Percentiles rank a stretch among this genome's conserved stretches.
Conservation (phyloP, 2,329 filamentous ascomycete genomes). For the Camillea tinctor region DNA sequence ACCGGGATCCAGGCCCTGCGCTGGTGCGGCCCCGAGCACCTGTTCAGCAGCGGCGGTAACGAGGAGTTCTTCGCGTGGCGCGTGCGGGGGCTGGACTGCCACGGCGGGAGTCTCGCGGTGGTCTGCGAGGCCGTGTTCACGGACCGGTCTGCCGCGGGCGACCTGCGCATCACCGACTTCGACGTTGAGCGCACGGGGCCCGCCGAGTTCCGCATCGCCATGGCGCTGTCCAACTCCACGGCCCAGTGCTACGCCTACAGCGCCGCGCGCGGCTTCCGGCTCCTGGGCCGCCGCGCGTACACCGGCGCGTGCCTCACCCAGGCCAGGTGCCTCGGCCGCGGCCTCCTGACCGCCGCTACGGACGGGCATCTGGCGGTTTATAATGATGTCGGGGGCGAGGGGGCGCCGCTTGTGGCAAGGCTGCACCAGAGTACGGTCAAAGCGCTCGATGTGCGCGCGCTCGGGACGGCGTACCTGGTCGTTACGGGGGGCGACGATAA, state of each 20-base stretch:
- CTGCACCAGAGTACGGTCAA: slow-evolving; percentile 86
- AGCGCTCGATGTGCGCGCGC: slow-evolving; percentile 45
- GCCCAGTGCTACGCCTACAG: slow-evolving; percentile 61
- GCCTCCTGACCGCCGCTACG: slow-evolving; percentile 70
- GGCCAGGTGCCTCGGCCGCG: slow-evolving; percentile 41
- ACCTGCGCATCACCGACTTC: slow-evolving; percentile 81
- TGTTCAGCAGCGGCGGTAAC: slow-evolving; percentile 83
- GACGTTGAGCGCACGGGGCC: slow-evolving; percentile 46
- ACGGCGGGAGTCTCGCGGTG: slow-evolving; percentile 51
- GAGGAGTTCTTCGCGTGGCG: slow-evolving; percentile 91
- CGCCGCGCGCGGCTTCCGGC: slow-evolving; percentile 40
- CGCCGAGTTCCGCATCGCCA: slow-evolving; percentile 56
- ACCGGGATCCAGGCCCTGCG: slow-evolving; percentile 79
- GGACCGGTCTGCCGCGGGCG: slow-evolving; percentile 52
- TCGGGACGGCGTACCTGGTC: slow-evolving; percentile 46
- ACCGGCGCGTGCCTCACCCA: slow-evolving; percentile 77
- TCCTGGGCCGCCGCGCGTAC: slow-evolving; percentile 57
- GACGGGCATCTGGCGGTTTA: slow-evolving; percentile 73
- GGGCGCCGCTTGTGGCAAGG: slow-evolving; percentile 35
- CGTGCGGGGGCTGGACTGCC: slow-evolving; percentile 52
- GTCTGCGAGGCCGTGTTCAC: slow-evolving; percentile 55
- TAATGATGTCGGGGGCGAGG: slow-evolving; percentile 37
- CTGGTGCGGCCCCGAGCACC: slow-evolving; percentile 69
- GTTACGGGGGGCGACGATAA: slow-evolving; percentile 89
- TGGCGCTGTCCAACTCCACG: slow-evolving; percentile 83